phyloP scores from a whole-genome alignment of 139 green algal genomes.

The Ettlia oleoabundans region DNA sequence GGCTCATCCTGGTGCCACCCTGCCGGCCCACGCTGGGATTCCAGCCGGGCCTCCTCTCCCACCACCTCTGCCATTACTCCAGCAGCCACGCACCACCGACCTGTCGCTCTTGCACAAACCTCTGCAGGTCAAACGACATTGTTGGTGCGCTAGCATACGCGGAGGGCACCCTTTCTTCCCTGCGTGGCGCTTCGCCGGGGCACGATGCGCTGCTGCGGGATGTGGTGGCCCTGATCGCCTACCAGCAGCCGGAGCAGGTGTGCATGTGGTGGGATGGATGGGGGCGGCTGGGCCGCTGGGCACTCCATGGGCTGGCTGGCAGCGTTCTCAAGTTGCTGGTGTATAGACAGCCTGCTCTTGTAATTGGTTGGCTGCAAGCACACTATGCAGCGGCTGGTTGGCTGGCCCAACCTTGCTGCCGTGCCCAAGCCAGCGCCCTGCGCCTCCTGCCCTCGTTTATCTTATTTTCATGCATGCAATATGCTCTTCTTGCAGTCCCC shows the following conservation, averaged over 20 bases:
- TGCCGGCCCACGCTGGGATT: no score
- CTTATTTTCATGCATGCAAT: neutral
- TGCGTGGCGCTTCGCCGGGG: slow-evolving; percentile 42
- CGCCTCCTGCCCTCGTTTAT: neutral
- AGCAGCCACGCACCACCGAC: neutral
- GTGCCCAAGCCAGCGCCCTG: no score
- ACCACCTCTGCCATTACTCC: no score
- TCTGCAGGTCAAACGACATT: slow-evolving; percentile 34
- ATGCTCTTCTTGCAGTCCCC: slow-evolving; percentile 50
- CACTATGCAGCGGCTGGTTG: no score
- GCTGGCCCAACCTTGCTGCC: no score
- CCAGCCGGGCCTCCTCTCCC: no score
- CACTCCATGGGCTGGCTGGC: neutral
- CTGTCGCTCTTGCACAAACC: neutral
- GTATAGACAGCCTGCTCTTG: no score
- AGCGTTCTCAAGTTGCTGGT: neutral
- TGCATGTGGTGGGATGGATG: neutral
- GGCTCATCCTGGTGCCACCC: no score
- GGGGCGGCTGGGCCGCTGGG: neutral
- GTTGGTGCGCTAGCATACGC: slow-evolving; percentile 64
- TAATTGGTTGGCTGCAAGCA: no score
- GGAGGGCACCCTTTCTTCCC: slow-evolving; percentile 49
- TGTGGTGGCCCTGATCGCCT: slow-evolving; percentile 81
- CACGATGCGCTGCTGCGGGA: slow-evolving; percentile 59
- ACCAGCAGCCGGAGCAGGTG: slow-evolving; percentile 63